Conservation (phyloP, 306 rosid species). For the Hippophae gyantsensis region DNA sequence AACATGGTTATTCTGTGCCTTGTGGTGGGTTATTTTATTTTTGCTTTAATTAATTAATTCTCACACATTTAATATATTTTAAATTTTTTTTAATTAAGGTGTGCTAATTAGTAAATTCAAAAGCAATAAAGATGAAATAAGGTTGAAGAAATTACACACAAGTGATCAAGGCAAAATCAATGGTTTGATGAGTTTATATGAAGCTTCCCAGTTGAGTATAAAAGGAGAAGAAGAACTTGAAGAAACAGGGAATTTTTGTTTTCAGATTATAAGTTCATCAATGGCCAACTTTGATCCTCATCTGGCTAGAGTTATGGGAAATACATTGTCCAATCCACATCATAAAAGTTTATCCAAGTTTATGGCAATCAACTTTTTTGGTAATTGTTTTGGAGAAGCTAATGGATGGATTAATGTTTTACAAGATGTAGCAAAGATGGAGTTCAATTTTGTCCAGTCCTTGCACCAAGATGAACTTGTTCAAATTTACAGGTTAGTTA, state of each 20-base stretch:
- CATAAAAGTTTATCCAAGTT: slow-evolving; percentile 47
- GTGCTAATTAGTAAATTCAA: slow-evolving; percentile 21
- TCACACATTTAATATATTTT: too few relatives aligned
- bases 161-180: slow-evolving; percentile 6
- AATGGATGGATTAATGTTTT: slow-evolving; percentile 33
- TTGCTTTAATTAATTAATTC: too few relatives aligned
- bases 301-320: slow-evolving; percentile 10
- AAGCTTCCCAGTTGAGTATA: slow-evolving; percentile 27
- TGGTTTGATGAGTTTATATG: slow-evolving; percentile 26
- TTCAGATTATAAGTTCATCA: slow-evolving; percentile 2
- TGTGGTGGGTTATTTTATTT: slow-evolving; percentile 11
- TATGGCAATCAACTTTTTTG: slow-evolving; percentile 25
- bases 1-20: slow-evolving; percentile 25
- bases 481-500: slow-evolving; percentile 33
- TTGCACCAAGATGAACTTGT: slow-evolving; percentile 30
- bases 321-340: slow-evolving; percentile 39
- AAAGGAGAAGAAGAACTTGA: slow-evolving; percentile 22
- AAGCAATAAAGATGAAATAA: slow-evolving; percentile 11
- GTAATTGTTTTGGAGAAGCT: slow-evolving; percentile 4
- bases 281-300: slow-evolving; percentile 1
- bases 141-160: neutral
- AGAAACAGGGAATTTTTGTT: slow-evolving; percentile 22
- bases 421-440: slow-evolving; percentile 34
- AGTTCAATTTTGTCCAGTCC: slow-evolving; percentile 25
- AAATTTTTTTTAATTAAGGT: neutral